A percentile compares a stretch with the other conserved stretches of the same genome.
phyloP scores from a whole-genome alignment of 1,139 yeast species.

The Yamadazyma atmosphaerica region DNA sequence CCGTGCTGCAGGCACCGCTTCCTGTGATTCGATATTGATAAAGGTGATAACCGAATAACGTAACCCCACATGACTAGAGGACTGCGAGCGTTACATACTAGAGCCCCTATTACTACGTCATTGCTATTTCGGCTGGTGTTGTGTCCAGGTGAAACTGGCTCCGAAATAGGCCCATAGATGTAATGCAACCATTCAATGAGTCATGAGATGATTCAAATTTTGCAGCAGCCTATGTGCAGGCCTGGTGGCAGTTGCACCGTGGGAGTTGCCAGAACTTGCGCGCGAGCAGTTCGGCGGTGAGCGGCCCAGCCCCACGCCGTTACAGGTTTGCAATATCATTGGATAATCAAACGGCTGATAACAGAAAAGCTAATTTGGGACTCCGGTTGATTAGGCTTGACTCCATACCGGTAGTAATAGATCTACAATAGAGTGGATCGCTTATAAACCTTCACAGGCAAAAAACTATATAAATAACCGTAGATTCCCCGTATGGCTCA shows the following conservation, averaged over 20 bases:
- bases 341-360: conserved; percentile 7
- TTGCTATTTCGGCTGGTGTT: no score
- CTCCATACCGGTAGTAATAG: no score
- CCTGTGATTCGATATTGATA: conserved; percentile 7
- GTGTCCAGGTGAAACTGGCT: no score
- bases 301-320: conserved; percentile 10
- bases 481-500: neutral
- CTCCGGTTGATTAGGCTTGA: no score
- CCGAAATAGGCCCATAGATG: neutral
- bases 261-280: neutral
- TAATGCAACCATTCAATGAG: conserved; percentile 1
- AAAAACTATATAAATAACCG: neutral
- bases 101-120: no score
- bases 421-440: no score
- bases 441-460: no score
- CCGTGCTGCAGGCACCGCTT: neutral
- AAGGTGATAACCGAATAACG: neutral
- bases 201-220: conserved; percentile 3
- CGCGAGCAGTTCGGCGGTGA: neutral
- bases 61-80: neutral
- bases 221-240: conserved; percentile 1
- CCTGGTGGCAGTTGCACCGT: neutral
- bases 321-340: conserved; percentile 16
- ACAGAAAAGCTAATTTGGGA: neutral
- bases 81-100: no score